Evolutionary conservation across 2,329 filamentous ascomycete species (phyloP), one percentile per base, ranked within the genome.

Genomic region (Penicillium nordicum): DNA sequence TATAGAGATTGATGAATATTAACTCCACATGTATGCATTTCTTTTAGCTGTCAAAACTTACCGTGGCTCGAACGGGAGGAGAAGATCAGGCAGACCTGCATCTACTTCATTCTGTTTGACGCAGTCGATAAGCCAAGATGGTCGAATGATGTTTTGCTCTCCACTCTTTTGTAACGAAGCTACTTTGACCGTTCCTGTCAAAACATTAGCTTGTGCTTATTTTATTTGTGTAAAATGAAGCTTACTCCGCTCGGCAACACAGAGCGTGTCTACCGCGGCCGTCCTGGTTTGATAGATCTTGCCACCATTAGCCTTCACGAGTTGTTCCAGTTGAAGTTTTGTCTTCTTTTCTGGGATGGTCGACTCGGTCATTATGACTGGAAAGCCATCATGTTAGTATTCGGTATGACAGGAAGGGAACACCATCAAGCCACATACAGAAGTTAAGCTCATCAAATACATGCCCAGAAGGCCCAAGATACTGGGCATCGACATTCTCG

Each of bases 241-340:
- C 70, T 61, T 69, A 79, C 80, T 88, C 71, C 91, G 89, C 62
- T 97, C 92, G 0, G 89, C 90, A 11, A 97, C 77, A 49, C 92
- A 80, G 36, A 94, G 79, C 60, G 88, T 91, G 43, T 80, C 76
- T 0, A 83, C 77, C 3, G 79, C 80, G 1, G 84, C 82, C 5
- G 79, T 82, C 7, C 90, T 83, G 11, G 86, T 87, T 69, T 97
- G 92, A 8, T 88, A 88, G 32, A 97, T 81, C 10, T 77, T 84
- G 6, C 92, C 94, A 4, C 93, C 93, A 59, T 97, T 86, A 5
- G 86, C 83, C 72, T 94, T 96, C 65, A 97, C 83, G 1, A 96
- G 74, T 9, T 84, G 79, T 72, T 97, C 92, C 1, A 99, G 77
- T 60, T 95, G 87, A 0, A 82, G 79, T 72, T 96, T 97, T 6